These are phyloP conservation scores for Areca catechu DNA, from an alignment of 176 grass and related monocot genomes.

Conservation along the genomic window DNA sequence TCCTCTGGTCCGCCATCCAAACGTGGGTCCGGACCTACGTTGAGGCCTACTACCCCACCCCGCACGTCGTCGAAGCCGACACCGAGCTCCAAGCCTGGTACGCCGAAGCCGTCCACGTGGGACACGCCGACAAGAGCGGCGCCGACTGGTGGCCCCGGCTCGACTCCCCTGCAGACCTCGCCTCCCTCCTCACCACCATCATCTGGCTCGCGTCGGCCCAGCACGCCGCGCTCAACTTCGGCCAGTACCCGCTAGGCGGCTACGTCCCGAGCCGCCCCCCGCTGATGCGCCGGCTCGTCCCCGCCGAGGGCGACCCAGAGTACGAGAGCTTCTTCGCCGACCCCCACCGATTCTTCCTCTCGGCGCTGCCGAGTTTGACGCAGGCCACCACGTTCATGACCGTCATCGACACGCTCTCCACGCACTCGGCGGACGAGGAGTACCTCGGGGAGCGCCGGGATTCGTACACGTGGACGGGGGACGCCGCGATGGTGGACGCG, in stretches of 20 bases:
- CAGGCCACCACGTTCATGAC: slow-evolving; percentile 96
- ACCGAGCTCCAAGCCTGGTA: slow-evolving; percentile 86
- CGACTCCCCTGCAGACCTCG: slow-evolving; percentile 29
- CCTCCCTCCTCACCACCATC: slow-evolving; percentile 66
- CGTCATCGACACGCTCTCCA: slow-evolving; percentile 95
- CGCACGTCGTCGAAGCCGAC: slow-evolving; percentile 41
- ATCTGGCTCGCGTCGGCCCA: slow-evolving; percentile 91
- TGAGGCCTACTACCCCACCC: slow-evolving; percentile 42
- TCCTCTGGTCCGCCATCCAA: slow-evolving; percentile 76
- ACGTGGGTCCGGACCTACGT: slow-evolving; percentile 59
- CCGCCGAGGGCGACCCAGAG: slow-evolving; percentile 68
- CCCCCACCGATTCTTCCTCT: slow-evolving; percentile 78
- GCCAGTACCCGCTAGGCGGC: slow-evolving; percentile 89
- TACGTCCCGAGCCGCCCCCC: slow-evolving; percentile 93
- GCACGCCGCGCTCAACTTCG: slow-evolving; percentile 95
- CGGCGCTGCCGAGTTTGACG: slow-evolving; percentile 75
- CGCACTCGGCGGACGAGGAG: slow-evolving; percentile 87
- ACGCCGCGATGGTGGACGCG: slow-evolving; percentile 38
- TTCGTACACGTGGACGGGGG: slow-evolving; percentile 59
- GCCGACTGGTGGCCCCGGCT: slow-evolving; percentile 92
- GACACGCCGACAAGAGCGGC: slow-evolving; percentile 61
- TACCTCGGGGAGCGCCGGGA: slow-evolving; percentile 76
- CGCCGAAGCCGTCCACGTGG: slow-evolving; percentile 50
- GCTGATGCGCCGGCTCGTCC: slow-evolving; percentile 83
- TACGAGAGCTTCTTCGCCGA: slow-evolving; percentile 50